These are phyloP conservation scores for Metschnikowia chrysomelidarum DNA, from an alignment of 805 yeast genomes.

Conservation along the genomic window DNA sequence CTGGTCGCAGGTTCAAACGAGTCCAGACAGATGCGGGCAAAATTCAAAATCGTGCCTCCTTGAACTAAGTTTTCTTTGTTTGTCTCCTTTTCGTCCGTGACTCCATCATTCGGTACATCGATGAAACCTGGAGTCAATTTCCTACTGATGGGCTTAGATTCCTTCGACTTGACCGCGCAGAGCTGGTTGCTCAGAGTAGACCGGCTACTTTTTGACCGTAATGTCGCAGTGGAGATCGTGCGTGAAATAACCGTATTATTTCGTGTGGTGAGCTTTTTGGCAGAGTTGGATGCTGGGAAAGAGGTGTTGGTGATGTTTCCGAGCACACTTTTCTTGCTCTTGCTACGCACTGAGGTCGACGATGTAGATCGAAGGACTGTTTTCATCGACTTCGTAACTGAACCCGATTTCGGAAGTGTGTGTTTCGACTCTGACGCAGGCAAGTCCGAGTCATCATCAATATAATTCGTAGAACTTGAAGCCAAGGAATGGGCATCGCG, in stretches of 20 bases:
- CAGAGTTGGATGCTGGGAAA: constrained; percentile 40
- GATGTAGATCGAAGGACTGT: constrained; percentile 25
- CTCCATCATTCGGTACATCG: constrained; percentile 15
- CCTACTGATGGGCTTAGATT: constrained; percentile 13
- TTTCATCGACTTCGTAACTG: constrained; percentile 32
- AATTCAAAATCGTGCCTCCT: constrained; percentile 28
- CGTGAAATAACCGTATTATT: constrained; percentile 26
- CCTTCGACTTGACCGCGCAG: constrained; percentile 14
- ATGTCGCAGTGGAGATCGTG: constrained; percentile 20
- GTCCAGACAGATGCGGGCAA: constrained; percentile 33
- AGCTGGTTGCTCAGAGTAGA: constrained; percentile 10
- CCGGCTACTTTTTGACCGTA: constrained; percentile 7
- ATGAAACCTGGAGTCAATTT: constrained; percentile 19
- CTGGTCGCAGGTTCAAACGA: constrained; percentile 25
- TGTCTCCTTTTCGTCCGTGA: constrained; percentile 13
- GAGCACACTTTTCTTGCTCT: constrained; percentile 23
- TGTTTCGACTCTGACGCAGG: constrained; percentile 25
- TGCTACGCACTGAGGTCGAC: constrained; percentile 19
- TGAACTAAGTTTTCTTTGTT: constrained; percentile 18
- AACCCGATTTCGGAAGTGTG: constrained; percentile 35
- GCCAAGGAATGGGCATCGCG: constrained; percentile 57
- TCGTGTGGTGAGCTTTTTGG: constrained; percentile 31
- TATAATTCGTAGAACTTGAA: constrained; percentile 20
- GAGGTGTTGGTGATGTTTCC: constrained; percentile 35
- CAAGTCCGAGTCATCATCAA: constrained; percentile 26